Evolutionary conservation across 371 early-diverging fungal species (phyloP).

Genomic region (Saksenaea vasiformis): DNA sequence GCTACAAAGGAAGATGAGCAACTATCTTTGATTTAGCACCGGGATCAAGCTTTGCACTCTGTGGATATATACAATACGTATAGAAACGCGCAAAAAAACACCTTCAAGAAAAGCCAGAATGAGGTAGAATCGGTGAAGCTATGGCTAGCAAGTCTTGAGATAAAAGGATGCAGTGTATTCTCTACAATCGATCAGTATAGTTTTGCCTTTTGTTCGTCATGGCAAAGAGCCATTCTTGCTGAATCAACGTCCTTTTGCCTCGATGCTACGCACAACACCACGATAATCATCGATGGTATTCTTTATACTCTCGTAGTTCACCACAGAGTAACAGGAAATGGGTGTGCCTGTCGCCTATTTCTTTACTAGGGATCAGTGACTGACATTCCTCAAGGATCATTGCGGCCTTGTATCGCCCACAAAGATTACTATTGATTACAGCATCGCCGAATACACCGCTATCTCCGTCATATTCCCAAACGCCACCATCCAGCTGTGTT

Average conservation of each 20-base stretch:
- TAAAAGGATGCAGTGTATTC: not conserved
- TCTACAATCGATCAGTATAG: not conserved
- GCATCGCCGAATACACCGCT: not conserved
- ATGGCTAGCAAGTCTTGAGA: not conserved
- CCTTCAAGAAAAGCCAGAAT: not conserved
- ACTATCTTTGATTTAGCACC: not conserved
- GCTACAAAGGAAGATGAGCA: too few species aligned
- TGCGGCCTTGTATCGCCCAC: not conserved
- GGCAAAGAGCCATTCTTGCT: too few species aligned
- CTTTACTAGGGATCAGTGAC: not conserved
- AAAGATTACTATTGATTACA: not conserved
- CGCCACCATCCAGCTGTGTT: slow-evolving; percentile 1
- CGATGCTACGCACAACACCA: too few species aligned
- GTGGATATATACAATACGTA: not conserved
- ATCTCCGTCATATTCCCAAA: not conserved
- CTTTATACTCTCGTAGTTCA: not conserved
- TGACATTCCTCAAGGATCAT: not conserved
- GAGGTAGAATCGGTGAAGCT: not conserved
- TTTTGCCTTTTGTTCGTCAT: too few species aligned
- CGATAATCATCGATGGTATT: not conserved
- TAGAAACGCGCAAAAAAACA: not conserved
- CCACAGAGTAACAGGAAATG: not conserved
- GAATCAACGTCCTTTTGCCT: too few species aligned
- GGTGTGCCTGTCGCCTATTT: not conserved
- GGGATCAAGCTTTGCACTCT: not conserved